A percentile compares a stretch with the other conserved stretches of the same genome.
Conservation (phyloP, 1,139 yeast genomes). For the Nakaseomyces glabratus region DNA sequence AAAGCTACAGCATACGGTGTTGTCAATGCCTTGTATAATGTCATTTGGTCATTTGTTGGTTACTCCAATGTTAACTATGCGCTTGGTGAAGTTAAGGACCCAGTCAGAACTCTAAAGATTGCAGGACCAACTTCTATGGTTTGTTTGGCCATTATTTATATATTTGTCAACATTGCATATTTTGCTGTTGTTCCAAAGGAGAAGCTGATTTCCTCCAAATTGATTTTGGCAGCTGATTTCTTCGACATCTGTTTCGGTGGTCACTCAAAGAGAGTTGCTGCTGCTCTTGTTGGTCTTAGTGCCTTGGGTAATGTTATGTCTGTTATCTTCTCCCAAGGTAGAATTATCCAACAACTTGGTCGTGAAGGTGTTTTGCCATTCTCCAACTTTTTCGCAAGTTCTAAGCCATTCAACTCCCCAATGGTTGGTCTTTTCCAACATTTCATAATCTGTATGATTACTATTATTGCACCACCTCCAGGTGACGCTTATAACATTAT, state of each 20-base stretch:
- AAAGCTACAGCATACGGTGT: slow-evolving; percentile 67
- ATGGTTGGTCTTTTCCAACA: slow-evolving; percentile 45
- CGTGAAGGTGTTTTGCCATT: slow-evolving; percentile 66
- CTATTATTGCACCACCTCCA: slow-evolving; percentile 60
- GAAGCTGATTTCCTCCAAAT: slow-evolving; percentile 51
- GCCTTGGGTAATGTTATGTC: slow-evolving; percentile 73
- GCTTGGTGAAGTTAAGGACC: slow-evolving; percentile 66
- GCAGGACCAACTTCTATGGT: slow-evolving; percentile 68
- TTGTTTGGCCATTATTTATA: slow-evolving; percentile 51
- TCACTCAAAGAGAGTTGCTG: slow-evolving; percentile 53
- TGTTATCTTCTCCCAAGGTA: slow-evolving; percentile 69
- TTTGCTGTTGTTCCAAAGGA: slow-evolving; percentile 68
- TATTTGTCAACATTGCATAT: slow-evolving; percentile 63
- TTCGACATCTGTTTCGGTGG: slow-evolving; percentile 68
- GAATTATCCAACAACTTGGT: slow-evolving; percentile 68
- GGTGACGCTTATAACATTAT: slow-evolving; percentile 76
- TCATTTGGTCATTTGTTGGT: slow-evolving; percentile 73
- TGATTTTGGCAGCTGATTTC: slow-evolving; percentile 64
- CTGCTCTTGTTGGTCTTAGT: slow-evolving; percentile 65
- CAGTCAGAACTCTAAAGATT: slow-evolving; percentile 54
- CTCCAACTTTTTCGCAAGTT: slow-evolving; percentile 46
- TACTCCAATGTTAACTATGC: slow-evolving; percentile 77
- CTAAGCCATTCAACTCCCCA: slow-evolving; percentile 43
- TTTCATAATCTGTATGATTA: slow-evolving; percentile 43
- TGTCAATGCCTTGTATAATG: slow-evolving; percentile 69